Conservation (phyloP, 768 basidiomycete species). For the Termitomyces sp. region DNA sequence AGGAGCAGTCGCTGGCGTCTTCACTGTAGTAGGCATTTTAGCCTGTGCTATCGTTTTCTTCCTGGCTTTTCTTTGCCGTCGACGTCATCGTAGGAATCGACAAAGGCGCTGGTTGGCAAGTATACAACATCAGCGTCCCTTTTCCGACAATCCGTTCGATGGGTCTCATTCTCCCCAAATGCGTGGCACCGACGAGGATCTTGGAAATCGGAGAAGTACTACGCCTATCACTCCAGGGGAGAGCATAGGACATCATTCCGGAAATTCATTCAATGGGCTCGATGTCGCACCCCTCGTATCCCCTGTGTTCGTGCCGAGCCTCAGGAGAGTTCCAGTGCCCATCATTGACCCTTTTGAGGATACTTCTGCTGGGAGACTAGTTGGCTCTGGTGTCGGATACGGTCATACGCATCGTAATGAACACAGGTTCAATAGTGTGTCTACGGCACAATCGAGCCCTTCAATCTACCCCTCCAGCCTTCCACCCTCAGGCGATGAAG, state of each 20-base stretch:
- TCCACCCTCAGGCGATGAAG: constrained; percentile 31
- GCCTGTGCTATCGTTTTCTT: constrained; percentile 43
- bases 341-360: not conserved
- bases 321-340: constrained; percentile 3
- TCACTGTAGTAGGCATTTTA: constrained; percentile 61
- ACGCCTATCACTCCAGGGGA: not conserved
- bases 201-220: not conserved
- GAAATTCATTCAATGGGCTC: constrained; percentile 1
- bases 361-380: not conserved
- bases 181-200: constrained; percentile 8
- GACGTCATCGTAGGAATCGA: constrained; percentile 34
- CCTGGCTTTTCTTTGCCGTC: constrained; percentile 40
- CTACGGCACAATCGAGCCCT: constrained; percentile 41
- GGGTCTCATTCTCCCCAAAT: constrained; percentile 20
- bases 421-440: constrained; percentile 18
- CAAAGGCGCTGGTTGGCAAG: constrained; percentile 33
- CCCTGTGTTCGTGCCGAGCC: not conserved
- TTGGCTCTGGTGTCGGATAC: constrained; percentile 4
- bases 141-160: constrained; percentile 34
- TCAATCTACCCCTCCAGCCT: constrained; percentile 48
- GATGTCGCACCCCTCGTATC: not conserved
- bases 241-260: not conserved
- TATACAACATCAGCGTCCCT: constrained; percentile 30
- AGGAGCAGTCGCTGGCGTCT: constrained; percentile 71
- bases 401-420: constrained; percentile 8